Conservation (phyloP, 192 early-diverging fungal species). For the Rhizophagus prolifer region DNA sequence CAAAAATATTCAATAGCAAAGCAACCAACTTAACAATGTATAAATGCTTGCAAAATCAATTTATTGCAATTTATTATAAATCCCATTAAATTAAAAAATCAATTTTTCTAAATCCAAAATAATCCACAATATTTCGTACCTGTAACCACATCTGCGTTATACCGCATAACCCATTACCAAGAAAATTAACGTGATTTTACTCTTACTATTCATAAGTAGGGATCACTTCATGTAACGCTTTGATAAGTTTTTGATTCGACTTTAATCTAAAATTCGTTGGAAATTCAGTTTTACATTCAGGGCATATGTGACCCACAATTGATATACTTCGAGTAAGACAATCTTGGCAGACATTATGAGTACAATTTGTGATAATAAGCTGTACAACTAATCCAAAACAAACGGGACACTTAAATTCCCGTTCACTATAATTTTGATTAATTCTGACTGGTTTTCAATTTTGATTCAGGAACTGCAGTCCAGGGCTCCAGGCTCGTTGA, state of each 20-base stretch:
- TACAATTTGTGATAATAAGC: constrained; percentile 39
- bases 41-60: too few species aligned
- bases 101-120: too few species aligned
- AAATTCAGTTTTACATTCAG: constrained; percentile 34
- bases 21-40: too few species aligned
- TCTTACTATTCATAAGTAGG: constrained; percentile 12
- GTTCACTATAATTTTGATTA: constrained; percentile 35
- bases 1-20: too few species aligned
- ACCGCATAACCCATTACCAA: too few species aligned
- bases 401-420: constrained; percentile 38
- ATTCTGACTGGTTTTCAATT: constrained; percentile 38
- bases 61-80: too few species aligned
- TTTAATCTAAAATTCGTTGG: not conserved
- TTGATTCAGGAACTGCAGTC: constrained; percentile 30
- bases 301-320: constrained; percentile 27
- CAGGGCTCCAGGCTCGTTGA: constrained; percentile 37
- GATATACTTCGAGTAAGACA: constrained; percentile 31
- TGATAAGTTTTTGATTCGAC: constrained; percentile 26
- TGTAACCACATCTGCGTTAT: too few species aligned
- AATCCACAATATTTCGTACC: too few species aligned
- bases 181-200: not conserved
- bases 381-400: constrained; percentile 33
- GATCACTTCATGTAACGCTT: constrained; percentile 21
- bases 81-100: too few species aligned
- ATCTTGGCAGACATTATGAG: constrained; percentile 36